Evolutionary conservation across 306 rosid genomes (phyloP), one percentile per base, ranked within the genome.

Genomic region (Ammopiptanthus mongolicus): DNA sequence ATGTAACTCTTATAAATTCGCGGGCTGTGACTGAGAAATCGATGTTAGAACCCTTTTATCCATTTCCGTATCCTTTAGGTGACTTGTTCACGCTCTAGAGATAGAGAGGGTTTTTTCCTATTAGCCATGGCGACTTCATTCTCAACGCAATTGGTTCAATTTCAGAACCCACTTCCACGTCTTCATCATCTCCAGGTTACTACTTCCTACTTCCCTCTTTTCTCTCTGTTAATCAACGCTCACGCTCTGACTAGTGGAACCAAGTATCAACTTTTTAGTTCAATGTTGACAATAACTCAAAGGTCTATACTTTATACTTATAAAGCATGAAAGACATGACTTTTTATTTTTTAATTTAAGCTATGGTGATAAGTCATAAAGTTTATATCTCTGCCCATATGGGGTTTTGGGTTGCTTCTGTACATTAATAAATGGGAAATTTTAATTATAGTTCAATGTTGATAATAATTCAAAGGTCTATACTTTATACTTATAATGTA

Each of bases 161-260:
- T 51, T 70, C 85, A 76, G 33, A 51, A 25, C 78, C 47, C 70
- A 6, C 80, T 56, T 78, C 57, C 73, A n/a, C 67, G 33, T 4
- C 48, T 50, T 23, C 47, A n/a, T 71, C 82, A 53, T 78, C 44
- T 79, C 36, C 90, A 87, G 95, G 92, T 87, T 56, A 19, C 18
- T 47, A 5, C 59, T 58, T 53, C 28, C 39, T 8, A 3, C 59
- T 57, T 80, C 15, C 2, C 6, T 46, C 42, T 70, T 23, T 75
- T 21, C 17, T 25, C n/a, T 21, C 21, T 48, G 4, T 52, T 21
- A 5, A 18, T 34, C 68, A 41, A 17, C 11, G 29, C 33, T 52
- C 4, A 5, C 60, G 4, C 36, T 21, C 39, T n/a, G 3, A 37
- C 12, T 47, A 29, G 11, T 44, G 47, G 19, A 58, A 68, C 53